Evolutionary conservation across 306 rosid genomes (phyloP).

Genomic region (Medicago ruthenica): DNA sequence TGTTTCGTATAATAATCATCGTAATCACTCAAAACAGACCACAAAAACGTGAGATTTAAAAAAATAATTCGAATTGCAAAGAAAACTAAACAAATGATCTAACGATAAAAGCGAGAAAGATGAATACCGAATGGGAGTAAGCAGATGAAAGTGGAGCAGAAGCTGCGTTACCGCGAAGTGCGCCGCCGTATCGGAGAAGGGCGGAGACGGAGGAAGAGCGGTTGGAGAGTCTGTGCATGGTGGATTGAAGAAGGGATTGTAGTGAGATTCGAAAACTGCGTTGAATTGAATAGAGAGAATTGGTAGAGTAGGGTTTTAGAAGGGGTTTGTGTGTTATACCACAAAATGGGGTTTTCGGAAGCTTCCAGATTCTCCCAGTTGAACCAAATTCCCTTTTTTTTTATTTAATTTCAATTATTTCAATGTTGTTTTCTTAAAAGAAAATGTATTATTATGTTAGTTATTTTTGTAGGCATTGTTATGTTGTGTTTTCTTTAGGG

Average conservation of each 20-base stretch:
- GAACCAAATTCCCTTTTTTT: too few relatives aligned
- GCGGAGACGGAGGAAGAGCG: conserved; percentile 72
- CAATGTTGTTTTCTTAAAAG: too few relatives aligned
- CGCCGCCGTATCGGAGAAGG: conserved; percentile 60
- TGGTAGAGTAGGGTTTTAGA: conserved; percentile 63
- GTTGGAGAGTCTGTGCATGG: conserved; percentile 73
- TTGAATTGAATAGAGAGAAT: neutral
- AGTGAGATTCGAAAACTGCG: neutral
- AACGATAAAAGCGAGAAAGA: neutral
- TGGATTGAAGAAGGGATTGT: neutral
- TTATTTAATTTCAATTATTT: too few relatives aligned
- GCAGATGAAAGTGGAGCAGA: conserved; percentile 51
- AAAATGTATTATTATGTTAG: too few relatives aligned
- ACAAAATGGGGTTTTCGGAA: conserved; percentile 50
- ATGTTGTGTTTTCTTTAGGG: too few relatives aligned
- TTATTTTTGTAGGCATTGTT: too few relatives aligned
- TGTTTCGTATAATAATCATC: neutral
- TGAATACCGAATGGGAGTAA: conserved; percentile 50
- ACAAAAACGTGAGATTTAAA: neutral
- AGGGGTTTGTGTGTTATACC: conserved; percentile 46
- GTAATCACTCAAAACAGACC: neutral
- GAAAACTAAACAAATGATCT: neutral
- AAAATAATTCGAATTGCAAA: neutral
- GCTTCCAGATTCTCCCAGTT: conserved; percentile 62
- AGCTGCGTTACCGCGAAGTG: conserved; percentile 43